phyloP scores from a whole-genome alignment of 1,284 basidiomycete genomes.

The Cutaneotrichosporon dermatis region DNA sequence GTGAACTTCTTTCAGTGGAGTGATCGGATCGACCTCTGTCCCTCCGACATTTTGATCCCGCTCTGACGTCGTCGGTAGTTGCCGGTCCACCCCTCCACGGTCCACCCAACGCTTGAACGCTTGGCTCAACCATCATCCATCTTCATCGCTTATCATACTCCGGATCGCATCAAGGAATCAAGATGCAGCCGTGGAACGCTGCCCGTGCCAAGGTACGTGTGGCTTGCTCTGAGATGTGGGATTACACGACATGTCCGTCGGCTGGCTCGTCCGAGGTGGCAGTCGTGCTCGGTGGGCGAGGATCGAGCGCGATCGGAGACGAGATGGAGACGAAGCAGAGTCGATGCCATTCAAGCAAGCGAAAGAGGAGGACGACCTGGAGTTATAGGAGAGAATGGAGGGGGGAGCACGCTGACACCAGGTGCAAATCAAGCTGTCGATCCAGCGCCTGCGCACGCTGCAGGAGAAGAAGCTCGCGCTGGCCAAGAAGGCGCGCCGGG shows the following conservation, averaged over 20 bases:
- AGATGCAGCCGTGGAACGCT: slow-evolving; percentile 41
- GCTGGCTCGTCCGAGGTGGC: too few species aligned
- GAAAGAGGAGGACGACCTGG: too few species aligned
- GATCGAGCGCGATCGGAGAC: too few species aligned
- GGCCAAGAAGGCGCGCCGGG: slow-evolving; percentile 60
- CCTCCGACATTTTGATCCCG: slow-evolving; percentile 16
- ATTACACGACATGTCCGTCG: background rate
- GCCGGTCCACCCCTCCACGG: too few species aligned
- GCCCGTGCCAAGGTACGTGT: slow-evolving; percentile 30
- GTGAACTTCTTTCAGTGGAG: background rate
- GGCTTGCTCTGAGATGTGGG: background rate
- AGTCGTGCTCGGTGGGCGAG: too few species aligned
- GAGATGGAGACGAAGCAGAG: too few species aligned
- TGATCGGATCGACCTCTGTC: background rate
- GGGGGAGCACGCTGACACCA: slow-evolving; percentile 9
- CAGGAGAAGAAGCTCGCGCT: slow-evolving; percentile 92
- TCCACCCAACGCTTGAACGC: too few species aligned
- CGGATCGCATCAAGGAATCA: background rate
- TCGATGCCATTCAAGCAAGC: too few species aligned
- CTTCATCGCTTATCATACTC: background rate
- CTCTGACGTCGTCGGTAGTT: background rate
- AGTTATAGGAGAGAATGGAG: background rate
- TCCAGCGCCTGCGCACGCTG: slow-evolving; percentile 81
- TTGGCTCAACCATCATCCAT: too few species aligned
- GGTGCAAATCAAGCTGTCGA: slow-evolving; percentile 59